phyloP scores from a whole-genome alignment of 2,329 filamentous ascomycete genomes.

The Colletotrichum sp. region DNA sequence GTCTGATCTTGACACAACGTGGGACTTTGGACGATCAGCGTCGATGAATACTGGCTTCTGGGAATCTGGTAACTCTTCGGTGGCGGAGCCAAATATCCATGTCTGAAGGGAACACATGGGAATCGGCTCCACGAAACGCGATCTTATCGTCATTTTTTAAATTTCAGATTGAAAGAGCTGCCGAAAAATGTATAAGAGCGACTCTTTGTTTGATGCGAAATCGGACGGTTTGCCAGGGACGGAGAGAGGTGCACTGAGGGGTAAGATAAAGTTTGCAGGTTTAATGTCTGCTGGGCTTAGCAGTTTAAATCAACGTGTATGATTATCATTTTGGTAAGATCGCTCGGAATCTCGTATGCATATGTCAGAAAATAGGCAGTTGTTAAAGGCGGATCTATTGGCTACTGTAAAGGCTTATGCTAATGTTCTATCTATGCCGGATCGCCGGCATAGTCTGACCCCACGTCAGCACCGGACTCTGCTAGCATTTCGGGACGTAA shows the following conservation, averaged over 20 bases:
- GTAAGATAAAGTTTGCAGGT: background rate
- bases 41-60: background rate
- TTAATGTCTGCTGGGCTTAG: background rate
- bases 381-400: background rate
- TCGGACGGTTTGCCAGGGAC: background rate
- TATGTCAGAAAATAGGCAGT: background rate
- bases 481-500: background rate
- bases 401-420: background rate
- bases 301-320: background rate
- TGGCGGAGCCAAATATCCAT: background rate
- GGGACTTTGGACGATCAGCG: background rate
- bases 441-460: background rate
- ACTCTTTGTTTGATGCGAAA: background rate
- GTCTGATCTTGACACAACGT: background rate
- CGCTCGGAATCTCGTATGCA: background rate
- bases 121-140: background rate
- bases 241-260: background rate
- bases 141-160: background rate
- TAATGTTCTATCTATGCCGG: background rate
- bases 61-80: background rate
- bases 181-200: fast-evolving
- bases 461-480: background rate
- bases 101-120: background rate
- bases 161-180: background rate
- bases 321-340: background rate